Evolutionary conservation across 2,329 filamentous ascomycete genomes (phyloP), one percentile per base, ranked within the genome.

Genomic region (Furcasterigmium sp.): DNA sequence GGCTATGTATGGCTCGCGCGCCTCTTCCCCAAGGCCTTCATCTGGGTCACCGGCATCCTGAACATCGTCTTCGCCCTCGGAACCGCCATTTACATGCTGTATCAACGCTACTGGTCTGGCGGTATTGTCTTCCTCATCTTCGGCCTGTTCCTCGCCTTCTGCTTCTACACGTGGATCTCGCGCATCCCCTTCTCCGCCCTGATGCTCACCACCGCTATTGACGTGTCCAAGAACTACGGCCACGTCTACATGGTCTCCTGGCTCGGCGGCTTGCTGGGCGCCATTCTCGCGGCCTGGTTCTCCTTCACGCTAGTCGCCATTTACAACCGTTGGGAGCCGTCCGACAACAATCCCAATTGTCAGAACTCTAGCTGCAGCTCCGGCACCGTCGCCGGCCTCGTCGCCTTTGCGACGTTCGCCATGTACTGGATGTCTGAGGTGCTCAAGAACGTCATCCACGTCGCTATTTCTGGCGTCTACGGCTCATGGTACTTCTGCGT

Each of bases 361-460:
- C 64, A 67, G 4, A 76, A 65, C 3, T 80, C 80, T 4, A 73
- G 76, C 6, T 96, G 91, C 55, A 83, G 85, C 47, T 73, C 70
- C 6, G 87, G 72, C 41, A 91, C 84, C 51, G 87, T 96, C 36
- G 91, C 90, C 47, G 91, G 91, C 0, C 67, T 96, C 23, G 70
- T 95, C 5, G 87, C 85, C 15, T 96, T 94, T 60, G 78, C 90
- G 52, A 95, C 90, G 0, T 96, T 97, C 56, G 84, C 90, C 42
- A 87, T 84, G 65, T 96, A 94, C 67, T 97, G 91, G 91, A 83
- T 95, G 51, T 85, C 87, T 2, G 91, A 97, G 61, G 91, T 86
- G 76, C 69, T 96, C 54, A 96, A 96, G 70, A 95, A 95, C 65
- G 90, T 87, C 1, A 87, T 95, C 37, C 90, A 97, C 60, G 85